Conservation (phyloP, 148 eudicot species). For the Diospyros kaki region DNA sequence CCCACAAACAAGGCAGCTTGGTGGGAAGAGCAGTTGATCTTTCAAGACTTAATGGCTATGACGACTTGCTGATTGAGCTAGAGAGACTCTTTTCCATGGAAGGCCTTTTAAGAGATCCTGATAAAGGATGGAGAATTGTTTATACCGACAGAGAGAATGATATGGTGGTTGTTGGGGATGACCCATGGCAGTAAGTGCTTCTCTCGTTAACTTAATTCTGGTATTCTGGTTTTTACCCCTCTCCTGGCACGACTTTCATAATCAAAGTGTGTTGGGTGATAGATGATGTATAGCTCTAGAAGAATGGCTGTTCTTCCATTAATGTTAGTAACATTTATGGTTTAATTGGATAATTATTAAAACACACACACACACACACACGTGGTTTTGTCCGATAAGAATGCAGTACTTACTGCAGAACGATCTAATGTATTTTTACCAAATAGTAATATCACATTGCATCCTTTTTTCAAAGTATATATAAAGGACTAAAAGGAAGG, state of each 20-base stretch:
- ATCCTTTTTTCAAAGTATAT: not conserved
- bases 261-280: no score
- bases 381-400: not conserved
- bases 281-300: not conserved
- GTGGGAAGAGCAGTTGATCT: constrained; percentile 91
- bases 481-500: not conserved
- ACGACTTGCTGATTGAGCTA: constrained; percentile 57
- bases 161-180: constrained; percentile 92
- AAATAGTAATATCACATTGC: no score
- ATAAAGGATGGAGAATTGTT: constrained; percentile 74
- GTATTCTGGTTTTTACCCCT: not conserved
- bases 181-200: constrained; percentile 71
- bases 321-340: not conserved
- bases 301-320: not conserved
- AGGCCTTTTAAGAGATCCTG: constrained; percentile 65
- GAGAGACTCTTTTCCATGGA: constrained; percentile 84
- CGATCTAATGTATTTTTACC: not conserved
- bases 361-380: no score
- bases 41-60: constrained; percentile 54
- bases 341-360: no score
- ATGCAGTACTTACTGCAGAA: not conserved
- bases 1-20: constrained; percentile 90
- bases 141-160: constrained; percentile 84
- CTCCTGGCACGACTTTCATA: no score
- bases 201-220: not conserved